Evolutionary conservation across 192 early-diverging fungal genomes (phyloP), one percentile per base, ranked within the genome.

Genomic region (Coemansia sp.): DNA sequence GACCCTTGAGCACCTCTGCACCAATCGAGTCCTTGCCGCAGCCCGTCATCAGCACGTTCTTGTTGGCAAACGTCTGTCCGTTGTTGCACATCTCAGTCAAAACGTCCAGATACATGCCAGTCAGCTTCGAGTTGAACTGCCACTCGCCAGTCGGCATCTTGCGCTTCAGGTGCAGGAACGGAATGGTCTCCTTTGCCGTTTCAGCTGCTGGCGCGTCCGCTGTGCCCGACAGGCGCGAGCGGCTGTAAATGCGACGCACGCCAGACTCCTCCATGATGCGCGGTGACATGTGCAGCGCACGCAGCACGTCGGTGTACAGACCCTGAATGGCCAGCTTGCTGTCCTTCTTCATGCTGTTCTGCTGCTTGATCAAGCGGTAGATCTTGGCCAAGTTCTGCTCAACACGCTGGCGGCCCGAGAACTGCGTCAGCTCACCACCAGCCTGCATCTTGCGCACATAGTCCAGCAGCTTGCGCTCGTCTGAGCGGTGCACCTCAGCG

Each of bases 11-110:
- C 49, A 97, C 84, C 69, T 93, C 89, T 35, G 92, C 87, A 71
- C 95, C 95, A 69, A 97, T 97, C 5, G 93, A 95, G 70, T 88
- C 93, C 70, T 87, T 90, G 71, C 94, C 94, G 66, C 91, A 92
- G 59, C 95, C 95, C 39, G 95, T 97, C 69, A 97, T 85, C 48
- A 97, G 83, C 17, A 89, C 92, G 74, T 85, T 86, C 75, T 90
- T 91, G 79, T 90, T 82, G 82, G 91, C 89, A 73, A 93, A 95
- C 17, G 93, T 89, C 67, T 93, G 77, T 64, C 95, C 95, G 38
- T 90, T 86, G 45, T 80, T 83, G 69, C 92, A 93, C 67, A 94
- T 88, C 70, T 90, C 80, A 59, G 83, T 74, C 68, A 97, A 75
- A 6, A 91, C 89, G 68, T 95, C 88, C 38, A 95, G 84, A 73